A percentile compares a stretch with the other conserved stretches of the same genome.
phyloP scores from a whole-genome alignment of 257 asterid genomes.

The Scutellaria galericulata region DNA sequence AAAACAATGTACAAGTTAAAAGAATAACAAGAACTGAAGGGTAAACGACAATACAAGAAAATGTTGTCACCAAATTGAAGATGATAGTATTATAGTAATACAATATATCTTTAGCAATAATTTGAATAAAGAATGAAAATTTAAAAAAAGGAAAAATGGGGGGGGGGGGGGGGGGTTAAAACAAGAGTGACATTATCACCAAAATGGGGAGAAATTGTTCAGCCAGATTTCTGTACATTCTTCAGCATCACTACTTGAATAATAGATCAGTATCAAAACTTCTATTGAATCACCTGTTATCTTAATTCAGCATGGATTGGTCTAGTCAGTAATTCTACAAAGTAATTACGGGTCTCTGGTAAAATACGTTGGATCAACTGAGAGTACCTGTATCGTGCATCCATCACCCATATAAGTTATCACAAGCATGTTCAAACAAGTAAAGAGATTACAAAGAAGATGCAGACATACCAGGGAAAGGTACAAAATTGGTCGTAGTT shows the following conservation, averaged over 20 bases:
- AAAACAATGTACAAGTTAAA: too few relatives aligned
- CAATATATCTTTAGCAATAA: too few relatives aligned
- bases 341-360: slow-evolving; percentile 83
- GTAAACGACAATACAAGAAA: too few relatives aligned
- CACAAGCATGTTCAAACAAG: not conserved
- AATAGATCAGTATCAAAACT: slow-evolving; percentile 36
- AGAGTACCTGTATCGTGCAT: slow-evolving; percentile 59
- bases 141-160: too few relatives aligned
- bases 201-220: not conserved
- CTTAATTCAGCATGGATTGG: slow-evolving; percentile 45
- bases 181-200: too few relatives aligned
- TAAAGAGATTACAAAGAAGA: not conserved
- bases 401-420: not conserved
- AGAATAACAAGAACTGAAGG: too few relatives aligned
- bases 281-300: slow-evolving; percentile 34
- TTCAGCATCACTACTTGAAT: slow-evolving; percentile 36
- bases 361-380: slow-evolving; percentile 73
- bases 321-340: slow-evolving; percentile 53
- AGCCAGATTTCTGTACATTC: slow-evolving; percentile 57
- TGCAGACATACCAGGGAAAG: slow-evolving; percentile 67
- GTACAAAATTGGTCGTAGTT: slow-evolving; percentile 62
- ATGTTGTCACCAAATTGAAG: too few relatives aligned
- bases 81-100: too few relatives aligned
- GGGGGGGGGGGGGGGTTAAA: too few relatives aligned
- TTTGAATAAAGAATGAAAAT: too few relatives aligned